Percentiles rank a stretch among this genome's conserved stretches.
phyloP scores from a whole-genome alignment of 1,284 basidiomycete genomes.

The Peniophora sp. region DNA sequence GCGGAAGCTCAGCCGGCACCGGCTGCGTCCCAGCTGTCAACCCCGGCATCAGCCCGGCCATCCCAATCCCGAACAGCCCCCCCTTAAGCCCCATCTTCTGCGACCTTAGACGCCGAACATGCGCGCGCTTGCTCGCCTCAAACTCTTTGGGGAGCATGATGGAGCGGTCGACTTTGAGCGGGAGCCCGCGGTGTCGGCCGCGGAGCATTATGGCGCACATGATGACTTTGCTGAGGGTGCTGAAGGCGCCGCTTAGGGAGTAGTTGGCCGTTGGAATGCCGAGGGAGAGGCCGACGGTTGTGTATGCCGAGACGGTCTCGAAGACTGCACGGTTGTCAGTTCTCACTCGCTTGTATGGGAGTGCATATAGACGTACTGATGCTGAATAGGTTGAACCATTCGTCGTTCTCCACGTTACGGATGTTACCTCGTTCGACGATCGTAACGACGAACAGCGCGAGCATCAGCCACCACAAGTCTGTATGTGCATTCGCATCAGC shows the following conservation, averaged over 20 bases:
- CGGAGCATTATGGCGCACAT: slow-evolving; percentile 53
- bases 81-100: neutral
- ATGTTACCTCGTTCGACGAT: slow-evolving; percentile 71
- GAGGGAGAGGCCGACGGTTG: slow-evolving; percentile 49
- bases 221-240: slow-evolving; percentile 50
- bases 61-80: neutral
- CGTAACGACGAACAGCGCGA: slow-evolving; percentile 76
- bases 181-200: slow-evolving; percentile 48
- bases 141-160: slow-evolving; percentile 3
- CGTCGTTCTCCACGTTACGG: slow-evolving; percentile 38
- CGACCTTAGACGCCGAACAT: neutral
- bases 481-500: neutral
- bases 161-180: slow-evolving; percentile 43
- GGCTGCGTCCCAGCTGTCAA: neutral
- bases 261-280: slow-evolving; percentile 39
- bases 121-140: neutral
- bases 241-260: slow-evolving; percentile 42
- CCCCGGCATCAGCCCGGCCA: neutral
- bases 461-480: slow-evolving; percentile 88
- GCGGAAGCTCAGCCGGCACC: neutral
- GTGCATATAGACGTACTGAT: slow-evolving; percentile 19
- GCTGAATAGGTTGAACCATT: slow-evolving; percentile 62
- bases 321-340: slow-evolving; percentile 25
- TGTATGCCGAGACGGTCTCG: slow-evolving; percentile 53
- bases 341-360: neutral